Base-by-base conservation (phyloP, 2,329 filamentous ascomycete species). In the Rutstroemia sydowiana region DNA sequence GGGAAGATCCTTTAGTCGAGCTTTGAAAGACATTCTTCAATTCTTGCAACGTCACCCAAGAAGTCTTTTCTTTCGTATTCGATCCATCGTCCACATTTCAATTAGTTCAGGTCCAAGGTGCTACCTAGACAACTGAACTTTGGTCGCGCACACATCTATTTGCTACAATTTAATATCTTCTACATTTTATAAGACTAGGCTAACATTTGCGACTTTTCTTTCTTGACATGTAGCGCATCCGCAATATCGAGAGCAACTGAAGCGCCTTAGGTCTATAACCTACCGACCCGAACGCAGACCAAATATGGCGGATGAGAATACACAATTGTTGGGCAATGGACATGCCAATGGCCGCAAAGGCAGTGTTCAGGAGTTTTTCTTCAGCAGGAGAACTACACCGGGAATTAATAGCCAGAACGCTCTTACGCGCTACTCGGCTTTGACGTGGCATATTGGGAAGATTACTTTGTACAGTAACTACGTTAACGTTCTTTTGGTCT, bases 401-500 rank as follows among this genome's bases (percentile, higher is more conserved):
- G 62, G 62, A 26, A 59, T 55, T 53, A 56, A 64, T 14, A 63
- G 61, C 53, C 48, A 58, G 18, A 62, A 59, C 20, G 42, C 21
- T 20, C 48, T 62, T 23, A 52, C 63, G 21, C 52, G 55, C 32
- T 55, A 53, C 45, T 52, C 60, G 11, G 62, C 62, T 18, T 45
- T 44, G 23, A 40, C 51, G 8, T 55, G 62, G 42, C 61, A 60
- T 42, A 51, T 63, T 39, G 62, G 57, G 14, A 65, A 65, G 52
- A 42, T 64, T 20, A 65, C 62, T 3, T 52, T 65, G 52, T 51
- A 61, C 14, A 65, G 62, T 55, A 64, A 60, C 57, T 65, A 65
- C 67, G 82, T 86, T 61, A 89, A 89, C 64, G 61, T 87, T 21
- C 75, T 90, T 37, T 90, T 85, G 86, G 86, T 86, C 5, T 74